Base-by-base conservation (phyloP, 768 basidiomycete species). In the Kwoniella bestiolae region DNA sequence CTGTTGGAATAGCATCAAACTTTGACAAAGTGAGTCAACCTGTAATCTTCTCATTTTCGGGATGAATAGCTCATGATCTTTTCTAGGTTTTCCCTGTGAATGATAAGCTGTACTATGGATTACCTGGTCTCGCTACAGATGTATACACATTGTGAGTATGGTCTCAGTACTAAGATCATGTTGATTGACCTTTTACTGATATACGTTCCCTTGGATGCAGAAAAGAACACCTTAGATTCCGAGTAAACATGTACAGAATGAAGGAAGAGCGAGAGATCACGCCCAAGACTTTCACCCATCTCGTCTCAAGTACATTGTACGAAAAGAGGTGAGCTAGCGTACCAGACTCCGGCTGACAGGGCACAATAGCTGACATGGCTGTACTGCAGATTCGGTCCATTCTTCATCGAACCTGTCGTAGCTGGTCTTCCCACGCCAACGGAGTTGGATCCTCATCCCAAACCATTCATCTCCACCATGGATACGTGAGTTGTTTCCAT, bases 231-330 rank as follows among this genome's bases (percentile, higher is more conserved):
- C 90, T 98, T 78, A 89, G 96, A 58, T 94, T 90, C 83, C 86
- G 94, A 70, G 90, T 95, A 63, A 99, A 99, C 84, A 94, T 98
- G 92, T 98, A 97, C 83, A 91, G 92, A 32, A 97, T 99, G 86
- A 99, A 99, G 82, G 95, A 99, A 82, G 95, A 96, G 79, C 88
- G 95, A 68, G 90, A 95, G 77, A 96, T 99, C 75, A 89, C 92
- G 72, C 96, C 96, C 47, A 89, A 94, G 84, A 92, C 93, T 6
- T 97, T 98, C 82, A 90, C 93, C 28, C 93, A 94, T 77, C 89
- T 99, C 69, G 90, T 97, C 66, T 92, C 91, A 46, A 94, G 92
- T 57, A 95, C 94, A 23, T 86, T 99, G 16, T 99, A 98, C 81
- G 93, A 97, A 82, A 88, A 87, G 78, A 88, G 96, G 81, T 84